Evolutionary conservation across 495 filamentous ascomycete species (phyloP).

Genomic region (Aspergillus cristatus): DNA sequence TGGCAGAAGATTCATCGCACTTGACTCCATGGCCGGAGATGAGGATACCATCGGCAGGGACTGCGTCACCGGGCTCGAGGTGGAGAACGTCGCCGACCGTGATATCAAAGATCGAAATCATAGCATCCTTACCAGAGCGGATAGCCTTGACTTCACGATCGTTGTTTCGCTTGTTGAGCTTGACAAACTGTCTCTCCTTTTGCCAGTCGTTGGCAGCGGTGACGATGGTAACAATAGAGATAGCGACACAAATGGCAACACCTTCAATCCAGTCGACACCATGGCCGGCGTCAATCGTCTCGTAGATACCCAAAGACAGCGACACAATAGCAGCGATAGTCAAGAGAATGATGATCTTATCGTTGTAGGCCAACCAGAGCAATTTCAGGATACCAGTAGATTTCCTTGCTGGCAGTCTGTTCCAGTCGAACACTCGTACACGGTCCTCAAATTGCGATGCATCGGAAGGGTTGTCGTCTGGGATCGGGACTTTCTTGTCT

Average conservation of each 20-base stretch:
- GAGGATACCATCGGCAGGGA: conserved; percentile 53
- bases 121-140: conserved; percentile 63
- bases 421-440: conserved; percentile 64
- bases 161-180: conserved; percentile 68
- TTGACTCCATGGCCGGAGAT: conserved; percentile 55
- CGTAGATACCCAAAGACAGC: conserved; percentile 63
- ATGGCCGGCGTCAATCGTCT: conserved; percentile 36
- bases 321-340: conserved; percentile 66
- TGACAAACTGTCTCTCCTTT: conserved; percentile 71
- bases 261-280: conserved; percentile 73
- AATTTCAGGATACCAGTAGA: conserved; percentile 61
- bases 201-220: conserved; percentile 71
- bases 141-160: conserved; percentile 70
- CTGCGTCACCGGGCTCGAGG: conserved; percentile 64
- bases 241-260: conserved; percentile 67
- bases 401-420: conserved; percentile 65
- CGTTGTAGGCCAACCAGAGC: conserved; percentile 82
- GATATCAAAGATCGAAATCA: conserved; percentile 64
- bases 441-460: conserved; percentile 49
- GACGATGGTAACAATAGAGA: conserved; percentile 66
- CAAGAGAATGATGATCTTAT: conserved; percentile 71
- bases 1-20: conserved; percentile 62
- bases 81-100: conserved; percentile 66
- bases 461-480: conserved; percentile 1
- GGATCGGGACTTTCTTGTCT: conserved; percentile 6